Percentiles rank a stretch among this genome's conserved stretches.
Evolutionary conservation across 169 alveolate genomes (phyloP).

Genomic region (Cryptosporidium viatorum): DNA sequence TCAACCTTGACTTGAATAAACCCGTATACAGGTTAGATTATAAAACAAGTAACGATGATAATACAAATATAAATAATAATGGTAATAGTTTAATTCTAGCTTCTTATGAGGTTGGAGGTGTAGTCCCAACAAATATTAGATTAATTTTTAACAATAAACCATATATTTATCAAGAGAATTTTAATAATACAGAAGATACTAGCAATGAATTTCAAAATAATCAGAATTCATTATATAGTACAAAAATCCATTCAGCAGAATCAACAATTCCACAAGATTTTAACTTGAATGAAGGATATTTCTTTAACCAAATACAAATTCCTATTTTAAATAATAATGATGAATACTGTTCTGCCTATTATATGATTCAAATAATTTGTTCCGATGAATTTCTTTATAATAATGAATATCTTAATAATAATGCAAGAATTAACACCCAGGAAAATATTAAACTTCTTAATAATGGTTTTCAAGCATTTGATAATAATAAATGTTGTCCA

Average conservation of each 20-base stretch:
- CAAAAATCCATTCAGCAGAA: constrained; percentile 45
- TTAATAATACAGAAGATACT: neutral
- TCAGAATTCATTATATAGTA: constrained; percentile 32
- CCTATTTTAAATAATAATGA: neutral
- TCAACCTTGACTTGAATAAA: constrained; percentile 17
- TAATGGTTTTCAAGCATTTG: neutral
- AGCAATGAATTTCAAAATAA: neutral
- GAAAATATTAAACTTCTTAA: constrained; percentile 24
- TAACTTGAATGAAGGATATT: constrained; percentile 3
- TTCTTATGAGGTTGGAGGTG: constrained; percentile 13
- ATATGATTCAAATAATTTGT: constrained; percentile 48
- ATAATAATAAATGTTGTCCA: neutral
- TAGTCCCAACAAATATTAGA: constrained; percentile 27
- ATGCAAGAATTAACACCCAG: constrained; percentile 18
- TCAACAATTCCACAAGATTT: constrained; percentile 17
- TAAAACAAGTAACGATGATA: constrained; percentile 8
- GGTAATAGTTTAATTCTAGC: neutral
- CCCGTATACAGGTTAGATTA: constrained; percentile 20
- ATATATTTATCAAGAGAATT: neutral
- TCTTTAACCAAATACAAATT: neutral
- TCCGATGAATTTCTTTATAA: constrained; percentile 45
- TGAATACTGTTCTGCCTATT: neutral
- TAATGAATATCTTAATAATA: constrained; percentile 24
- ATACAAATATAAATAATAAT: neutral
- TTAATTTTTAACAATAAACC: constrained; percentile 17